Base-by-base conservation (phyloP, 306 rosid species). In the Myrica gale region DNA sequence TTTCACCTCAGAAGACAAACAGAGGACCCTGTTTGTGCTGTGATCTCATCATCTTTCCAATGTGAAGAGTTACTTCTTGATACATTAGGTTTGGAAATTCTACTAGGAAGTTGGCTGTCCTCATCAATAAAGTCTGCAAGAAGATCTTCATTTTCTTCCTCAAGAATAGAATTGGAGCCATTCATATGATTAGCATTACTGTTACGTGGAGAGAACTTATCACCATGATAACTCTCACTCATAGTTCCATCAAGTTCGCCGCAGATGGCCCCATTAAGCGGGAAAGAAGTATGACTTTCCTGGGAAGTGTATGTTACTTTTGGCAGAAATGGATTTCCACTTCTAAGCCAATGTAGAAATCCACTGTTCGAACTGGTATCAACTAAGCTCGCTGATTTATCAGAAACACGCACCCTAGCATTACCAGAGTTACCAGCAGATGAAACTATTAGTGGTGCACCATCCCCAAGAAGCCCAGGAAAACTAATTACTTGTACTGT, bases 81-180 rank as follows among this genome's bases (percentile, higher is more conserved):
- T 76, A 16, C 85, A 79, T 69, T 62, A 46, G 92, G 87, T 77
- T 83, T 89, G 1, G 89, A 89, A 88, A 84, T 85, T 75, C 99
- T 85, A 87, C 99, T 96, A 17, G 99, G 99, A 52, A 96, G 92
- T 82, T 96, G 99, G 87, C 98, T 96, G 79, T 96, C 99, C 86
- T 96, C 99, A 82, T 96, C 99, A 65, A 96, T 96, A 69, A 96
- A 96, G 82, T 96, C 99, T n/a, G 99, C 99, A 76, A 92, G 91
- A 87, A 96, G 98, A 84, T 96, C 98, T 85, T 96, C 99, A 81
- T 89, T 83, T 87, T 96, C 99, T 62, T 92, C 98, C 79, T 96
- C 99, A 37, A 76, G 71, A 82, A 81, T 79, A 79, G 93, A 85
- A 79, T 82, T 79, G 71, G 87, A 74, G 77, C 92, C 96, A 86